Evolutionary conservation across 352 stramenopile genomes (phyloP), one percentile per base, ranked within the genome.

Genomic region (Globisporangium cederbergense): DNA sequence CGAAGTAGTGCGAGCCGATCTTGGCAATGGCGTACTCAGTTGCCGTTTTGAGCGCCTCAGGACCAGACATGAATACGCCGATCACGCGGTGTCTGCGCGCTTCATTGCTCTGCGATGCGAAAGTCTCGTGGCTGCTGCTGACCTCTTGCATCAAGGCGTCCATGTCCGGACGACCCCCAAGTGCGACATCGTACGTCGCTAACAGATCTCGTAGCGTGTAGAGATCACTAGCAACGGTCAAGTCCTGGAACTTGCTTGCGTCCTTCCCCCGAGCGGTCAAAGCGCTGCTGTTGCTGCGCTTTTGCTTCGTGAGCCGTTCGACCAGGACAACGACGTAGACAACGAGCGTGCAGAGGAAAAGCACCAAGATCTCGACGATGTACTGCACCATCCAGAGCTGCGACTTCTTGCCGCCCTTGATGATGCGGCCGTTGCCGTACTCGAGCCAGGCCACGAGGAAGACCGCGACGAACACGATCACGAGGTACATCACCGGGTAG

Each of bases 91-190:
- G n/a, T 25, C 7, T 25, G 18, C 34, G 13, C 6, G 30, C 6
- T 13, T 45, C 10, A 11, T 56, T 18, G 9, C 43, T 14, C 30
- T 43, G 38, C 30, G 34, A 42, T 0, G 51, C 3, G 25, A 53
- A 58, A 1, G 25, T 46, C 9, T 57, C 38, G 54, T 81, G 68
- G 3, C 32, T 58, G 0, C 57, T 58, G 25, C 65, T 50, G 0
- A 78, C 72, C 38, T 78, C 62, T n/a, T 51, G 22, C 34, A 86
- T 61, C 25, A 82, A 57, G 7, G 68, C 16, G 4, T 36, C 40
- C 65, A 81, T 79, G 49, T 82, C 70, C 3, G 74, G 74, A 10
- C 76, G 70, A 5, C 46, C 47, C 4, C 74, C 74, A 30, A 72
- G 58, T 1, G 32, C 42, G n/a, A 85, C 66, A 18, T 68, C 34